These are phyloP conservation scores for Lachancea thermotolerans DNA, from an alignment of 805 yeast species.

Conservation along the genomic window DNA sequence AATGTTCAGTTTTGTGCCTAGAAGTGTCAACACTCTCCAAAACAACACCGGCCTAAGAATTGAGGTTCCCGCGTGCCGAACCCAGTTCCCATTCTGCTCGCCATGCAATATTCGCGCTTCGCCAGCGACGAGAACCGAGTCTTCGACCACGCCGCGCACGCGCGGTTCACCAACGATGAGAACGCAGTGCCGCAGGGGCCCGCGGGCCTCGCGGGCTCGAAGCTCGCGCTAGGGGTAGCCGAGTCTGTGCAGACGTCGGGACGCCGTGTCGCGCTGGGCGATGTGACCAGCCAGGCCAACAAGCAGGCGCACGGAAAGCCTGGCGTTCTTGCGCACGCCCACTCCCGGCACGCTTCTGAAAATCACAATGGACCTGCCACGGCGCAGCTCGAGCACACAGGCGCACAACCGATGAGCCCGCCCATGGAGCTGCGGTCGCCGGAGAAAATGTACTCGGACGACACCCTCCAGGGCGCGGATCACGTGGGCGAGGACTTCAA, in stretches of 20 bases:
- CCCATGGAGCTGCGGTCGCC: neutral
- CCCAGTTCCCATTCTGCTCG: neutral
- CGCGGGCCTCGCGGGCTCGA: no score
- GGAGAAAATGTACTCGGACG: no score
- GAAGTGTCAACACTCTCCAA: neutral
- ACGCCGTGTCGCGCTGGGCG: slow-evolving; percentile 21
- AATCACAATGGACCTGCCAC: neutral
- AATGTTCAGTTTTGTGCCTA: neutral
- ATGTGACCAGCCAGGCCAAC: slow-evolving; percentile 28
- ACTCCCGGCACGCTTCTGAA: neutral
- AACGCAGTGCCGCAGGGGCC: neutral
- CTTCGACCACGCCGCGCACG: neutral
- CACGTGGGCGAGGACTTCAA: neutral
- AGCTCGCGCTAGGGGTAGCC: no score
- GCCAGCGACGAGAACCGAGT: neutral
- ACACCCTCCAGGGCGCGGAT: no score
- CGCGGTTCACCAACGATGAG: neutral
- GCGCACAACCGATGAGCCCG: neutral
- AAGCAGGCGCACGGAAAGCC: slow-evolving; percentile 13
- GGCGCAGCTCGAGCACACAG: neutral
- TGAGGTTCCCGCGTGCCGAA: neutral
- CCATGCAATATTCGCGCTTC: neutral
- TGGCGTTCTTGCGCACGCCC: neutral
- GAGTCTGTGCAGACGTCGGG: neutral
- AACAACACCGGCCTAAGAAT: neutral